These are phyloP conservation scores for Eutrema japonicum DNA, from an alignment of 345 rosid genomes.

Conservation along the genomic window DNA sequence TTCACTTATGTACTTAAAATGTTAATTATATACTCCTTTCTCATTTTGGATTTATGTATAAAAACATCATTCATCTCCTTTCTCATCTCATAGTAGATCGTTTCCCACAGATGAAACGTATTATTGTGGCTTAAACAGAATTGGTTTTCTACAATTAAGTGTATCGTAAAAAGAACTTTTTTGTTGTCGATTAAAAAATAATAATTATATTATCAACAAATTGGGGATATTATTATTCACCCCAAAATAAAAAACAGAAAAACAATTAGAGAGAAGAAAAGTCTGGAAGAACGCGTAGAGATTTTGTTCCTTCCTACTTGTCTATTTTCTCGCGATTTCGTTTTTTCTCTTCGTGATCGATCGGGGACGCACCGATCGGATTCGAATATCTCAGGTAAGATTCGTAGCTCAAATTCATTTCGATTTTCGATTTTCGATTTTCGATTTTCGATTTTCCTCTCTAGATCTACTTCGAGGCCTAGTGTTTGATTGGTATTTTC, in stretches of 20 bases:
- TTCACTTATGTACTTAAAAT: too few relatives aligned
- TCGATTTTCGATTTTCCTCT: conserved; percentile 17
- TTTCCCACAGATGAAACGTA: too few relatives aligned
- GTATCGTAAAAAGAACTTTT: too few relatives aligned
- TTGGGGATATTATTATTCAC: too few relatives aligned
- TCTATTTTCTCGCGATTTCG: conserved; percentile 26
- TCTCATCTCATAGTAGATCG: too few relatives aligned
- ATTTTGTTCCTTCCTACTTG: conserved; percentile 15
- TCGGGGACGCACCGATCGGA: conserved; percentile 36
- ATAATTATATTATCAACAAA: too few relatives aligned
- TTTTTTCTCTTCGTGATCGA: conserved; percentile 34
- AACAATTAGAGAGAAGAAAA: conserved; percentile 30
- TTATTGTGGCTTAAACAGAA: too few relatives aligned
- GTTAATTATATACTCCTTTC: too few relatives aligned
- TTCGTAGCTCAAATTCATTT: conserved; percentile 33
- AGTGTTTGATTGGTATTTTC: conserved; percentile 27
- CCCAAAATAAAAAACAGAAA: not conserved
- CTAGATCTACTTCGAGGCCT: conserved; percentile 40
- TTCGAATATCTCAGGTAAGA: conserved; percentile 34
- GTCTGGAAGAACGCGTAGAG: conserved; percentile 38
- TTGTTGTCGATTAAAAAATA: too few relatives aligned
- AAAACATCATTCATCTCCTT: too few relatives aligned
- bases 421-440: conserved; percentile 15
- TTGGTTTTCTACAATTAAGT: too few relatives aligned
- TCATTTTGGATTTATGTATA: too few relatives aligned